Conservation (phyloP, 2,329 filamentous ascomycete species). For the Ploettnerulaceae sp. region DNA sequence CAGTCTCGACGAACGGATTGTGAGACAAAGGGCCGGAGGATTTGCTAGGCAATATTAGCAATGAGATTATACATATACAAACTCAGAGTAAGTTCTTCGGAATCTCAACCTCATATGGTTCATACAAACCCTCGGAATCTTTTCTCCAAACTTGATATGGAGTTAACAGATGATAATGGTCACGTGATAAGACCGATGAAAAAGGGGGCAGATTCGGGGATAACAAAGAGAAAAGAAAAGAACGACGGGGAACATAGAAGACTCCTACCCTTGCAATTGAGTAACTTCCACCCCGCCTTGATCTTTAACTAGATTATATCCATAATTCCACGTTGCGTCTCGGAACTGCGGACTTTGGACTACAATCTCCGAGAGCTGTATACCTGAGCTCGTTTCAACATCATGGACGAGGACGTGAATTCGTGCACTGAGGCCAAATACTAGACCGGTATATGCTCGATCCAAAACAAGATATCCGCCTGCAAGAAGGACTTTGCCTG, state of each 20-base stretch:
- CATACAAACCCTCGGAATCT: neutral
- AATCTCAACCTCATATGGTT: neutral
- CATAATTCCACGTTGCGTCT: constrained; percentile 83
- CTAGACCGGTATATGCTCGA: constrained; percentile 72
- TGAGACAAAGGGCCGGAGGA: constrained; percentile 42
- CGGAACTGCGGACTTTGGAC: constrained; percentile 90
- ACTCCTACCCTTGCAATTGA: constrained; percentile 68
- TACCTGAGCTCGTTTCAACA: constrained; percentile 55
- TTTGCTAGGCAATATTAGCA: constrained; percentile 12
- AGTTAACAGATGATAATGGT: neutral
- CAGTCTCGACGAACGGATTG: constrained; percentile 91
- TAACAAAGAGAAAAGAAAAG: constrained; percentile 1
- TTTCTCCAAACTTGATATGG: neutral
- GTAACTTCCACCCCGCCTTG: constrained; percentile 77
- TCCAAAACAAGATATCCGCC: constrained; percentile 95
- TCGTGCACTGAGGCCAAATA: constrained; percentile 62
- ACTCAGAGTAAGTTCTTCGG: neutral
- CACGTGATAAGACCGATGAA: constrained; percentile 17
- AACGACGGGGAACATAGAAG: constrained; percentile 9
- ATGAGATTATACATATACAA: neutral
- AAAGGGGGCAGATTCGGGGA: constrained; percentile 1
- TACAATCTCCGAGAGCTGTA: constrained; percentile 66
- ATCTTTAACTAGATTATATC: constrained; percentile 63
- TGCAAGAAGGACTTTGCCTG: constrained; percentile 91
- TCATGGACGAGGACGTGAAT: constrained; percentile 60